Evolutionary conservation across 169 alveolate species (phyloP).

Genomic region (Haemoproteus tartakovskyi): DNA sequence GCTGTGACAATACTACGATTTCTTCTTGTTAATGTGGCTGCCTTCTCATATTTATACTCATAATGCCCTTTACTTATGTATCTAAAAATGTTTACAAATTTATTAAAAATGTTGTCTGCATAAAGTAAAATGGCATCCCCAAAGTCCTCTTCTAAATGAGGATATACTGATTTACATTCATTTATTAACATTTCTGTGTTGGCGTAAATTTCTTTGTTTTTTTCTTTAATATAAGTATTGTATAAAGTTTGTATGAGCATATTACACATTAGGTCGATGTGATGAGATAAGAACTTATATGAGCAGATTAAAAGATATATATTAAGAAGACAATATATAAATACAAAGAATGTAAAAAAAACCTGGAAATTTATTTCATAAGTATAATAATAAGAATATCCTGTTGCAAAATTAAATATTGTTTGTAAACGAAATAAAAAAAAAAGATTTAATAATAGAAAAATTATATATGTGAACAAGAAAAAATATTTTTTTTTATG

Average conservation of each 20-base stretch:
- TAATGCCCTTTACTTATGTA: slow-evolving; percentile 27
- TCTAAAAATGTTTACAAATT: slow-evolving; percentile 55
- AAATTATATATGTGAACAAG: slow-evolving; percentile 13
- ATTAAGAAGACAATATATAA: slow-evolving; percentile 24
- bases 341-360: slow-evolving; percentile 36
- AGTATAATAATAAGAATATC: slow-evolving; percentile 3
- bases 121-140: slow-evolving; percentile 13
- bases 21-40: too few species aligned
- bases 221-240: slow-evolving; percentile 33
- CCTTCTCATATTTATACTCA: background rate
- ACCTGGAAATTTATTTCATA: slow-evolving; percentile 54
- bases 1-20: too few species aligned
- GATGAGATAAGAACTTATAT: slow-evolving; percentile 18
- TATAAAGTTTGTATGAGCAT: slow-evolving; percentile 34
- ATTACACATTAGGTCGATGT: slow-evolving; percentile 33
- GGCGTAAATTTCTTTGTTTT: slow-evolving; percentile 51
- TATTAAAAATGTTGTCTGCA: slow-evolving; percentile 34
- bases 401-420: slow-evolving; percentile 7
- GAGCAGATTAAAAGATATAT: slow-evolving; percentile 18
- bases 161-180: slow-evolving; percentile 20
- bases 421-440: slow-evolving; percentile 54
- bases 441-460: slow-evolving; percentile 24
- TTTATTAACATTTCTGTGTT: slow-evolving; percentile 56
- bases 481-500: slow-evolving; percentile 8
- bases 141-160: slow-evolving; percentile 20